Conservation (phyloP, 2,329 filamentous ascomycete genomes). For the Fusarium staphyleae region DNA sequence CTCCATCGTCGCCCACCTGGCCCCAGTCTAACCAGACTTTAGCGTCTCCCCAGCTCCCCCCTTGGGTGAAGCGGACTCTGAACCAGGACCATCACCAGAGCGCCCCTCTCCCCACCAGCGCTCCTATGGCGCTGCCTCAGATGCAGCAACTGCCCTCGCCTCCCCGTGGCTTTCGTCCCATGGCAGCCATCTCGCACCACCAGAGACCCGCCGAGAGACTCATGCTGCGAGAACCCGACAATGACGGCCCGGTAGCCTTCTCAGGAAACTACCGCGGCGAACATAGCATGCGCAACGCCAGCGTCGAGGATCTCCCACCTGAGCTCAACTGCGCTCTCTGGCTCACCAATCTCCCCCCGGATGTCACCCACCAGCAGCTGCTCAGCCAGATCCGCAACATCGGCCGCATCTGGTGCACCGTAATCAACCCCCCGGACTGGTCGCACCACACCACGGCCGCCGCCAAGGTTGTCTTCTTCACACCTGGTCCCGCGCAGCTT, state of each 20-base stretch:
- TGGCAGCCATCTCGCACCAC: slow-evolving; percentile 28
- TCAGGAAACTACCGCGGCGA: slow-evolving; percentile 49
- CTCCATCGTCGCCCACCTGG: neutral
- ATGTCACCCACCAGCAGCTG: slow-evolving; percentile 53
- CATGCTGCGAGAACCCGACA: neutral
- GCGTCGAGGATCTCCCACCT: slow-evolving; percentile 41
- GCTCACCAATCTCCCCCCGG: slow-evolving; percentile 58
- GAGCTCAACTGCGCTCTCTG: slow-evolving; percentile 60
- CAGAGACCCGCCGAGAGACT: neutral
- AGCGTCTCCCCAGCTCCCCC: neutral
- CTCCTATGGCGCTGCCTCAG: neutral
- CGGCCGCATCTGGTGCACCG: slow-evolving; percentile 60
- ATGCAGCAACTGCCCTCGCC: neutral
- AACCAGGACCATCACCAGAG: neutral
- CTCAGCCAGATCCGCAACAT: slow-evolving; percentile 53
- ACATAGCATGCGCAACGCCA: slow-evolving; percentile 48
- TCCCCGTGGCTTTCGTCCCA: slow-evolving; percentile 34
- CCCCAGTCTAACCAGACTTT: neutral
- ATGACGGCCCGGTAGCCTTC: slow-evolving; percentile 27
- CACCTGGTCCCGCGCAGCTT: slow-evolving; percentile 47
- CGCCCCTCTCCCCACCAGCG: neutral
- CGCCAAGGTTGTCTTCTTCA: slow-evolving; percentile 60
- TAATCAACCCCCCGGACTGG: slow-evolving; percentile 58
- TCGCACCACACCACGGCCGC: slow-evolving; percentile 49
- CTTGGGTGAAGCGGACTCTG: slow-evolving; percentile 4